Conservation (phyloP, 2,329 filamentous ascomycete species). For the Dactylellina haptotyla region DNA sequence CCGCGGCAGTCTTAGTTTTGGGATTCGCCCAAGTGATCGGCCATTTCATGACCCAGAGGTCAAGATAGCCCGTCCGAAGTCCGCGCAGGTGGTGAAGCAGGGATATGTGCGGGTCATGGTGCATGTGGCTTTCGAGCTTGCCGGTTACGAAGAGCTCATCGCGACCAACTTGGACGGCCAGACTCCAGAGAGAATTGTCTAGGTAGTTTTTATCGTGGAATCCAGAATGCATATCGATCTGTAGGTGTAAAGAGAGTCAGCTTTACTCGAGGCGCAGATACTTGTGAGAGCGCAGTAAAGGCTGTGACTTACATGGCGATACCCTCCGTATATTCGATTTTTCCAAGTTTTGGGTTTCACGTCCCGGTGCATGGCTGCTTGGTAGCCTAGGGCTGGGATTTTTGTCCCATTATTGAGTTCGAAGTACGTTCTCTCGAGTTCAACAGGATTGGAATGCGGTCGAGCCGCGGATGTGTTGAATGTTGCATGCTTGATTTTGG, state of each 20-base stretch:
- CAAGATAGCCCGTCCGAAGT: conserved; percentile 37
- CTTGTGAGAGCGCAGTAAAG: background rate
- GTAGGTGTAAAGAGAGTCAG: background rate
- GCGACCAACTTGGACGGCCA: conserved; percentile 9
- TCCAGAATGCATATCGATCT: conserved; percentile 27
- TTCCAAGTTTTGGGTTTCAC: conserved; percentile 22
- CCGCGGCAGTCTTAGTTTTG: too few species aligned
- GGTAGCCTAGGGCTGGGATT: conserved; percentile 29
- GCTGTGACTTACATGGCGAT: conserved; percentile 15
- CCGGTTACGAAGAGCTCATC: conserved; percentile 37
- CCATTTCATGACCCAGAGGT: conserved; percentile 41
- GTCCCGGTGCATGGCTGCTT: conserved; percentile 14
- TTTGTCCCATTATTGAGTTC: conserved; percentile 14
- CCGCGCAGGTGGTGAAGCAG: conserved; percentile 26
- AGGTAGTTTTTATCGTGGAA: conserved; percentile 33
- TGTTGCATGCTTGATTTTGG: conserved; percentile 8
- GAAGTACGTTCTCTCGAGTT: background rate
- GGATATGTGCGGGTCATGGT: conserved; percentile 29
- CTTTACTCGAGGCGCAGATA: background rate
- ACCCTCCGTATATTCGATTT: conserved; percentile 5
- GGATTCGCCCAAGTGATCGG: conserved; percentile 22
- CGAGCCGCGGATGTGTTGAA: conserved; percentile 11
- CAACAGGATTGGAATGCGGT: background rate
- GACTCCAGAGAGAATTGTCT: conserved; percentile 6
- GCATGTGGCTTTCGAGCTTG: conserved; percentile 38